Percentiles rank a stretch among this genome's conserved stretches.
Evolutionary conservation across 805 yeast genomes (phyloP).

Genomic region (Starmerella gropengiesseri): DNA sequence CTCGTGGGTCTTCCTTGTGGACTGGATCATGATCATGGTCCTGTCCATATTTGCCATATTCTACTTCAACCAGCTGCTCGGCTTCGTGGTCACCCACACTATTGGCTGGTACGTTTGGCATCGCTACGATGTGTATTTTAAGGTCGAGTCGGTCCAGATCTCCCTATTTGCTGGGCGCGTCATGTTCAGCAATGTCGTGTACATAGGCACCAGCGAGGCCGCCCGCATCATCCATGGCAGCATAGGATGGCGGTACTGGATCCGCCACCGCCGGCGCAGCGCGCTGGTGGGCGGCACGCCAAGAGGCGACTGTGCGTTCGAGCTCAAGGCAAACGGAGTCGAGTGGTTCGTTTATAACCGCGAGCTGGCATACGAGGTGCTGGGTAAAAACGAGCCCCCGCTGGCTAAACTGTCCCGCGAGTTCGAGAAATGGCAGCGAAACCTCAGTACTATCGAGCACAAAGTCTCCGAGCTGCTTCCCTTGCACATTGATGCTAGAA

Average conservation of each 20-base stretch:
- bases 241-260: constrained; percentile 89
- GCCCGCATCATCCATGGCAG: constrained; percentile 58
- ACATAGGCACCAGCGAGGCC: constrained; percentile 65
- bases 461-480: constrained; percentile 40
- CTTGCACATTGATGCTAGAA: constrained; percentile 44
- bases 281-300: neutral
- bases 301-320: constrained; percentile 18
- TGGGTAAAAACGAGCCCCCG: constrained; percentile 12
- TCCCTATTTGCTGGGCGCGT: constrained; percentile 76
- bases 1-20: constrained; percentile 69
- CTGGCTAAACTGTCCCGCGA: constrained; percentile 12
- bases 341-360: constrained; percentile 79
- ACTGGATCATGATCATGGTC: constrained; percentile 64
- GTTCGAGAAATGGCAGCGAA: constrained; percentile 8
- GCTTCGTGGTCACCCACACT: constrained; percentile 42
- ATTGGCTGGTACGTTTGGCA: constrained; percentile 55
- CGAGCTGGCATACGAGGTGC: constrained; percentile 55
- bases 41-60: constrained; percentile 56
- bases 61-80: constrained; percentile 65
- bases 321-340: constrained; percentile 57
- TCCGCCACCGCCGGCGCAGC: constrained; percentile 32
- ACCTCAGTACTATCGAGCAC: constrained; percentile 17
- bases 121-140: constrained; percentile 44
- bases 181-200: constrained; percentile 61
- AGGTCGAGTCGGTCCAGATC: constrained; percentile 61